These are phyloP conservation scores for Magnusiomyces tetraspermus DNA, from an alignment of 1,139 yeast species.

Conservation along the genomic window DNA sequence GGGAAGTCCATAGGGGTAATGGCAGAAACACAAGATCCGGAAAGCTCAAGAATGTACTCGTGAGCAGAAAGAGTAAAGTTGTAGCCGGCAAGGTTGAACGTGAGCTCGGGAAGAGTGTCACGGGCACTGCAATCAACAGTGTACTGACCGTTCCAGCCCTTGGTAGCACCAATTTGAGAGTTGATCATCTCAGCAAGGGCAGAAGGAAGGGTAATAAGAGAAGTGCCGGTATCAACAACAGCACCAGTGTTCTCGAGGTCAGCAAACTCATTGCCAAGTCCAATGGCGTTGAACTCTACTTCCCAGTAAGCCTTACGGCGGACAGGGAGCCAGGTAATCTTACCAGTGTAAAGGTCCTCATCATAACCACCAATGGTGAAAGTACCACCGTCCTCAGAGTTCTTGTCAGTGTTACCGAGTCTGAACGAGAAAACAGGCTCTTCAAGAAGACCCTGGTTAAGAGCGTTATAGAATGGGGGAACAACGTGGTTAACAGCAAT, in stretches of 20 bases:
- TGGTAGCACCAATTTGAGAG: conserved; percentile 92
- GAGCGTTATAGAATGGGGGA: conserved; percentile 90
- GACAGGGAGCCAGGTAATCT: conserved; percentile 89
- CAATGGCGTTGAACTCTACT: conserved; percentile 82
- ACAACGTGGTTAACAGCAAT: conserved; percentile 80
- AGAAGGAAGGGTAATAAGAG: conserved; percentile 87
- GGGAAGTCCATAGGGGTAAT: conserved; percentile 98
- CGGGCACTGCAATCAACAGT: conserved; percentile 79
- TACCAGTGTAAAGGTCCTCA: conserved; percentile 61
- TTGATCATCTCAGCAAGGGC: conserved; percentile 91
- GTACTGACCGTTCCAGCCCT: conserved; percentile 97
- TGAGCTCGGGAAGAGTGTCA: conserved; percentile 77
- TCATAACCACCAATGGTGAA: conserved; percentile 95
- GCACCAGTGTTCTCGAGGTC: conserved; percentile 80
- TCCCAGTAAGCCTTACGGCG: conserved; percentile 99
- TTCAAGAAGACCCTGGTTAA: conserved; percentile 70
- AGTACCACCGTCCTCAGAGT: conserved; percentile 65
- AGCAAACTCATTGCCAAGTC: conserved; percentile 86
- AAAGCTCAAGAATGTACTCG: conserved; percentile 86
- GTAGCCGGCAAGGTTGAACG: conserved; percentile 79
- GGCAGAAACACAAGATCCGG: conserved; percentile 92
- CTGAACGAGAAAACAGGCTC: conserved; percentile 80
- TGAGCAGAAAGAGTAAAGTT: conserved; percentile 81
- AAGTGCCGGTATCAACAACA: conserved; percentile 97
- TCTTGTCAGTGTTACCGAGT: conserved; percentile 68